Base-by-base conservation (phyloP, 2,329 filamentous ascomycete genomes). In the Venturiaceae sp. region DNA sequence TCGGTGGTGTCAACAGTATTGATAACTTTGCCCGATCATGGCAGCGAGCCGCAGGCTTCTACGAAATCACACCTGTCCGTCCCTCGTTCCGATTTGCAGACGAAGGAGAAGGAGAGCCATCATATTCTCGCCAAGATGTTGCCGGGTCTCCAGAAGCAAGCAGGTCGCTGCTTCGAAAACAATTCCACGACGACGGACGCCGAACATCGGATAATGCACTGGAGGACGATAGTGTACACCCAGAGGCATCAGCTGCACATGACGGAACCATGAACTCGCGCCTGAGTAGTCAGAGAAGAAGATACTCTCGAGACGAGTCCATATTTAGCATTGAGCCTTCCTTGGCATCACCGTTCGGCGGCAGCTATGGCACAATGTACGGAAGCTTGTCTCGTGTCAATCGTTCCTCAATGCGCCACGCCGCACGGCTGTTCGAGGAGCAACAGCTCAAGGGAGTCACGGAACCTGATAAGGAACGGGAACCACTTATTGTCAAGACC, bases 21-120 rank as follows among this genome's bases (percentile, higher is more conserved):
- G 87, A 94, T 67, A 95, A 92, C 67, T 97, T 97, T 69, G 89
- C 92, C 47, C 83, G 88, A 61, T 95, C 90, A 65, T 96, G 91
- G 88, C 90, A 92, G 72, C 85, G 92, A 69, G 92, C 92, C 37
- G 90, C 91, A 28, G 86, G 82, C 59, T 97, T 97, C 72, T 82
- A 84, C 63, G 92, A 96, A 71, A 89, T 96, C 64, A 86, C 94
- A 34, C 90, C 90, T 5, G 85, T 88, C 58, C 83, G 85, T 16
- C 84, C 85, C 14, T 86, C 88, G 34, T 90, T 95, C 68, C 78
- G 89, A 57, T 68, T 77, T 55, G 68, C 67, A 44, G 72, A 74
- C 30, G 77, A 82, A 21, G 73, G 77, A 44, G 82, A 84, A 21
- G 64, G 61, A 57, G 68, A 66, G 46, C 70, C 58, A 13, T 63